phyloP scores from a whole-genome alignment of 225 moss, liverwort and hornwort species.

The Rhytidiadelphus loreus region DNA sequence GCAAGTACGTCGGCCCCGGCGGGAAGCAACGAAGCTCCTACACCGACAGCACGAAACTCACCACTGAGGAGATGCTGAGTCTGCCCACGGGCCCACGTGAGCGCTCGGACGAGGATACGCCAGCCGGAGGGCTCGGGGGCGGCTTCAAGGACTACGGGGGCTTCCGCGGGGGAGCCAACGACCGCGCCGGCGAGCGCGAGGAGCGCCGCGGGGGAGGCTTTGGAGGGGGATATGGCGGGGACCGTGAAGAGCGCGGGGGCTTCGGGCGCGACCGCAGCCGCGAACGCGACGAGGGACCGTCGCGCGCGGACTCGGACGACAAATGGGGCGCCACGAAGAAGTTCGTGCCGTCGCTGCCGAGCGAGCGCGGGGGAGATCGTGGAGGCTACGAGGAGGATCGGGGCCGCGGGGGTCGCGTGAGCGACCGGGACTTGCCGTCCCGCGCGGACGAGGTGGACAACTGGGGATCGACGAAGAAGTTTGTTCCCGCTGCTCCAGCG shows the following conservation, averaged over 20 bases:
- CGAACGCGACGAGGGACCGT: slow-evolving; percentile 70
- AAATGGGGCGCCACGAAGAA: slow-evolving; percentile 96
- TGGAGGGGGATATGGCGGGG: slow-evolving; percentile 56
- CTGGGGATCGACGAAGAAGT: slow-evolving; percentile 94
- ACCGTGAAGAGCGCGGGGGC: slow-evolving; percentile 27
- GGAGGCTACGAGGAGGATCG: slow-evolving; percentile 68
- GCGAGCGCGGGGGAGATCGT: slow-evolving; percentile 26
- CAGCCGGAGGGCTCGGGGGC: slow-evolving; percentile 48
- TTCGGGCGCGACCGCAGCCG: slow-evolving; percentile 41
- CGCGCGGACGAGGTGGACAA: slow-evolving; percentile 92
- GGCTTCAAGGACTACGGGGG: slow-evolving; percentile 72
- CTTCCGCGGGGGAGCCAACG: slow-evolving; percentile 60
- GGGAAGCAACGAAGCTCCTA: slow-evolving; percentile 62
- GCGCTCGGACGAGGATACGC: slow-evolving; percentile 56
- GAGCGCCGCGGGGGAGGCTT: slow-evolving; percentile 55
- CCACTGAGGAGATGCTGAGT: slow-evolving; percentile 56
- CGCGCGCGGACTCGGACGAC: slow-evolving; percentile 73
- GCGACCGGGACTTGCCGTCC: slow-evolving; percentile 93
- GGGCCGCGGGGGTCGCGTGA: slow-evolving; percentile 50
- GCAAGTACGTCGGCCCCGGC: slow-evolving; percentile 83
- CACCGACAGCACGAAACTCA: slow-evolving; percentile 51
- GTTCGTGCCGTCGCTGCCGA: slow-evolving; percentile 42
- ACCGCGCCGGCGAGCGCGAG: slow-evolving; percentile 38
- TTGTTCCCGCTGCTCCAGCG: slow-evolving; percentile 37
- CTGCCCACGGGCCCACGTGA: slow-evolving; percentile 92